Conservation (phyloP, 768 basidiomycete genomes). For the Agrocybe praecox region DNA sequence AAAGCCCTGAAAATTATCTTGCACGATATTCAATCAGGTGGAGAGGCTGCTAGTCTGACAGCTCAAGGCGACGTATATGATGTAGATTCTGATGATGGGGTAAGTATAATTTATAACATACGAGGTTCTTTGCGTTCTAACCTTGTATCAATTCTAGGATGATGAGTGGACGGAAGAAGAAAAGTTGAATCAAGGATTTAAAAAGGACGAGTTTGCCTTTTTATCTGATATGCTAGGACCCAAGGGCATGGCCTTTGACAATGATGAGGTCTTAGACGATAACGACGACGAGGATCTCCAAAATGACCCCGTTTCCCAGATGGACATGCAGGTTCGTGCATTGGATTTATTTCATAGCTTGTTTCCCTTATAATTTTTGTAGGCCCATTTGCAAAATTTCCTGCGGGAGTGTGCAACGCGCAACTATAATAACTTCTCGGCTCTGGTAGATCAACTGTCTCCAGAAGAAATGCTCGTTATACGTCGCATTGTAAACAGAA, state of each 20-base stretch:
- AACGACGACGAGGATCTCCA: conserved; percentile 87
- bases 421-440: conserved; percentile 65
- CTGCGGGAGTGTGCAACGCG: conserved; percentile 66
- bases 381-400: conserved; percentile 75
- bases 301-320: conserved; percentile 82
- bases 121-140: conserved; percentile 1
- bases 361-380: not conserved
- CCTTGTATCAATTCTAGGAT: conserved; percentile 45
- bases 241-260: conserved; percentile 72
- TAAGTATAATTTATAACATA: conserved; percentile 28
- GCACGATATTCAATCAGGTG: conserved; percentile 79
- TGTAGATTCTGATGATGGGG: conserved; percentile 78
- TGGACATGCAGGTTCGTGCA: conserved; percentile 69
- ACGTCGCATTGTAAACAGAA: conserved; percentile 41
- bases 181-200: conserved; percentile 54
- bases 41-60: conserved; percentile 69
- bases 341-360: not conserved
- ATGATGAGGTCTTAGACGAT: conserved; percentile 73
- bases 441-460: conserved; percentile 63
- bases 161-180: conserved; percentile 97
- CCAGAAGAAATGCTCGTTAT: conserved; percentile 75
- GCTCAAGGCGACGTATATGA: conserved; percentile 55
- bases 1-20: conserved; percentile 92
- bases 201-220: conserved; percentile 80
- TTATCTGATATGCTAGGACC: conserved; percentile 84